phyloP scores from a whole-genome alignment of 331 rosid species.

The Acacia pycnantha region DNA sequence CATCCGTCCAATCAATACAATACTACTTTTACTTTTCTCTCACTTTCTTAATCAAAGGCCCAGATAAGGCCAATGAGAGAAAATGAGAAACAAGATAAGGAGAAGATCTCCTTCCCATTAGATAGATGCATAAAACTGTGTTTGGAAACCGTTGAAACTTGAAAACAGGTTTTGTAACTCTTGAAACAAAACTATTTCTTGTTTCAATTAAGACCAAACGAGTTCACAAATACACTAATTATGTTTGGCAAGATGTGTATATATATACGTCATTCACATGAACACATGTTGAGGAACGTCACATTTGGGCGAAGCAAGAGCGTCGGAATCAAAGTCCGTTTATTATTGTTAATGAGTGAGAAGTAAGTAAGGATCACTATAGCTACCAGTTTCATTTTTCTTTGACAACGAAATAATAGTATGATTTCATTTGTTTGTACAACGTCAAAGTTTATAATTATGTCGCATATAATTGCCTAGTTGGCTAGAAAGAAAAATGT shows the following conservation, averaged over 20 bases:
- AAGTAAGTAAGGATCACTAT: neutral
- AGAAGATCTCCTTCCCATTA: too few relatives aligned
- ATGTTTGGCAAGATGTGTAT: neutral
- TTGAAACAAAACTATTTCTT: neutral
- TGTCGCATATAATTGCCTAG: conserved; percentile 37
- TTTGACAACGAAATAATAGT: neutral
- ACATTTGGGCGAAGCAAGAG: neutral
- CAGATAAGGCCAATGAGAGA: too few relatives aligned
- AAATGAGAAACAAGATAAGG: too few relatives aligned
- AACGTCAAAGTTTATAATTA: conserved; percentile 38
- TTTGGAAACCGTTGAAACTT: neutral
- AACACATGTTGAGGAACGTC: neutral
- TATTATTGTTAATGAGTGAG: neutral
- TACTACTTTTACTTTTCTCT: too few relatives aligned
- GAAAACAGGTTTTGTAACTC: neutral
- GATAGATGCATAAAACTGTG: neutral
- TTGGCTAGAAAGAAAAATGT: conserved; percentile 36
- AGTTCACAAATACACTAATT: neutral
- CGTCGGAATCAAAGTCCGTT: neutral
- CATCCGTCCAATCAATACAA: too few relatives aligned
- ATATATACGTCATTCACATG: neutral
- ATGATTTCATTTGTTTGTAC: conserved; percentile 28
- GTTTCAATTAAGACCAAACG: neutral
- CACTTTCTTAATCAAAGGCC: too few relatives aligned
- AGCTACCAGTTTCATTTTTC: neutral